A percentile compares a stretch with the other conserved stretches of the same genome.
These are phyloP conservation scores for Rosa lucieae DNA, from an alignment of 306 rosid genomes.

Conservation along the genomic window DNA sequence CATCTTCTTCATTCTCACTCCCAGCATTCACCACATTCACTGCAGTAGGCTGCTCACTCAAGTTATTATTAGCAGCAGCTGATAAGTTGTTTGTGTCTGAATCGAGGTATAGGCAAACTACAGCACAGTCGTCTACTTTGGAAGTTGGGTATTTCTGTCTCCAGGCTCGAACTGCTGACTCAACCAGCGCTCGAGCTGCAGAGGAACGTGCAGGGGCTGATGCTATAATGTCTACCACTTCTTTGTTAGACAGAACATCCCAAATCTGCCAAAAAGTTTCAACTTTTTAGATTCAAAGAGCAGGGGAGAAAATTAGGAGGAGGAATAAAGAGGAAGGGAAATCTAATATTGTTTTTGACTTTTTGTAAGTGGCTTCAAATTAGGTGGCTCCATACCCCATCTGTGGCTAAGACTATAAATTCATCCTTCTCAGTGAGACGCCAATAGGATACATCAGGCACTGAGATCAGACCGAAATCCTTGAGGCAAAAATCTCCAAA, in stretches of 20 bases:
- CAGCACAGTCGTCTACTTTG: slow-evolving; percentile 97
- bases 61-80: slow-evolving; percentile 45
- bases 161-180: slow-evolving; percentile 87
- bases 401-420: slow-evolving; percentile 91
- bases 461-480: slow-evolving; percentile 94
- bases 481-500: slow-evolving; percentile 98
- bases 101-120: slow-evolving; percentile 81
- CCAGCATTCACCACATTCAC: slow-evolving; percentile 32
- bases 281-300: slow-evolving; percentile 22
- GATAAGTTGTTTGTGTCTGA: slow-evolving; percentile 39
- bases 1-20: slow-evolving; percentile 28
- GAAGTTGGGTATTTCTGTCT: slow-evolving; percentile 85
- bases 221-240: slow-evolving; percentile 86
- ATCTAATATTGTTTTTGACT: background rate
- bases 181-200: slow-evolving; percentile 81
- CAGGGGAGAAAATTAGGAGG: background rate
- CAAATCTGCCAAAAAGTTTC: slow-evolving; percentile 58
- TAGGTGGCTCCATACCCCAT: slow-evolving; percentile 64
- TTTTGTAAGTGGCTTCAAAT: slow-evolving; percentile 7
- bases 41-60: slow-evolving; percentile 43
- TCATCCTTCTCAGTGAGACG: slow-evolving; percentile 71
- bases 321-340: background rate
- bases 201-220: slow-evolving; percentile 57
- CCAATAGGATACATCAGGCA: slow-evolving; percentile 79
- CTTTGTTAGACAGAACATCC: slow-evolving; percentile 96